Evolutionary conservation across 768 basidiomycete species (phyloP).

Genomic region (Phanerochaete carnosa): DNA sequence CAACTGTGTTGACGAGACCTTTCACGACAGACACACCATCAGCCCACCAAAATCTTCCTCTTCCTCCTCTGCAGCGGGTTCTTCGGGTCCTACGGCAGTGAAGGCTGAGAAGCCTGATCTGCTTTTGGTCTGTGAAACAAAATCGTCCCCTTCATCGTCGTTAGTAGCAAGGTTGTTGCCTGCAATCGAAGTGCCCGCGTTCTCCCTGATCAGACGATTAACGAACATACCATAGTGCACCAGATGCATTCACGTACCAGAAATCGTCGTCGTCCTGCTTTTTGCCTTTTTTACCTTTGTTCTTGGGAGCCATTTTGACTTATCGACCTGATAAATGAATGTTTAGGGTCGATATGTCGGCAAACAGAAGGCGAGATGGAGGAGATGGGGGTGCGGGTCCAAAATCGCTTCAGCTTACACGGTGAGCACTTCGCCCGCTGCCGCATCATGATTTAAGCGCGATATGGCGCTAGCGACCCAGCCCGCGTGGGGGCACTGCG

Average conservation of each 20-base stretch:
- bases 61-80: conserved; percentile 42
- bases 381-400: not conserved
- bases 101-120: conserved; percentile 48
- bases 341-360: not conserved
- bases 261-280: conserved; percentile 77
- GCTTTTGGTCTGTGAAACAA: conserved; percentile 23
- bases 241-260: conserved; percentile 50
- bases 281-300: conserved; percentile 87
- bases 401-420: not conserved
- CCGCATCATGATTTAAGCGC: not conserved
- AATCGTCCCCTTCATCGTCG: conserved; percentile 43
- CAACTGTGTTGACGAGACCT: not conserved
- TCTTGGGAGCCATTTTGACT: conserved; percentile 54
- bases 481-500: not conserved
- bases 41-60: conserved; percentile 72
- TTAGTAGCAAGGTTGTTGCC: conserved; percentile 35
- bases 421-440: not conserved
- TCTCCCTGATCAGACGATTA: conserved; percentile 46
- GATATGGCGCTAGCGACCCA: not conserved
- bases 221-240: not conserved
- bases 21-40: conserved; percentile 49
- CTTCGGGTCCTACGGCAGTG: conserved; percentile 42
- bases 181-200: conserved; percentile 54
- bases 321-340: not conserved
- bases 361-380: not conserved